Conservation (phyloP, 352 stramenopile species). For the Globisporangium paddicum region DNA sequence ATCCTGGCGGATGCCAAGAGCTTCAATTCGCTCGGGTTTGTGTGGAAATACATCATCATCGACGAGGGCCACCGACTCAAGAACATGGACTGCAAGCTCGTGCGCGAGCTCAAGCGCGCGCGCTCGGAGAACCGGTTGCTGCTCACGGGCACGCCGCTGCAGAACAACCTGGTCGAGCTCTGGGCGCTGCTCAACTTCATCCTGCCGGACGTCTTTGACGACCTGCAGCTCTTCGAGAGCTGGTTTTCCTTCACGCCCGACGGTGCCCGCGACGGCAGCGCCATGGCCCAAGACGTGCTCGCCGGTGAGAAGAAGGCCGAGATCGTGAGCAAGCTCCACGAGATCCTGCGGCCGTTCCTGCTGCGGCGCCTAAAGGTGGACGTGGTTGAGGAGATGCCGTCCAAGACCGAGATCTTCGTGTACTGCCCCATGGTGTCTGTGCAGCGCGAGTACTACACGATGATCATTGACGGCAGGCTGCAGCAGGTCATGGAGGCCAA, state of each 20-base stretch:
- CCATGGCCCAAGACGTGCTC: slow-evolving; percentile 86
- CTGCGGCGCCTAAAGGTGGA: slow-evolving; percentile 95
- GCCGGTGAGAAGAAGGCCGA: slow-evolving; percentile 90
- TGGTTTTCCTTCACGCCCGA: slow-evolving; percentile 98
- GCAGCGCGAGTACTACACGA: slow-evolving; percentile 93
- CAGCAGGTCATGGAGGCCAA: slow-evolving; percentile 82
- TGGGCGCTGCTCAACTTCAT: slow-evolving; percentile 99
- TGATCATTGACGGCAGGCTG: slow-evolving; percentile 90
- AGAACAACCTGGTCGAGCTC: slow-evolving; percentile 98
- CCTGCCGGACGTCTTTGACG: slow-evolving; percentile 96
- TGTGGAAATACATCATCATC: slow-evolving; percentile 96
- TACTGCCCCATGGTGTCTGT: slow-evolving; percentile 94
- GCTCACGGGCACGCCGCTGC: slow-evolving; percentile 95
- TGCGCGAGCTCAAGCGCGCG: slow-evolving; percentile 93
- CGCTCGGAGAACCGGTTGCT: slow-evolving; percentile 92
- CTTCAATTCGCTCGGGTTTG: slow-evolving; percentile 57
- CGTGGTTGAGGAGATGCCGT: slow-evolving; percentile 91
- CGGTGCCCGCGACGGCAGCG: slow-evolving; percentile 45
- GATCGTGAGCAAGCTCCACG: slow-evolving; percentile 95
- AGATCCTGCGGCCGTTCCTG: slow-evolving; percentile 96
- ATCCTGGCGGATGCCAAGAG: slow-evolving; percentile 68
- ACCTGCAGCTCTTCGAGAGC: slow-evolving; percentile 96
- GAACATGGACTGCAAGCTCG: slow-evolving; percentile 95
- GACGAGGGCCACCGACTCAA: slow-evolving; percentile 98
- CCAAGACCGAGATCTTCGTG: slow-evolving; percentile 97